Percentiles rank a stretch among this genome's conserved stretches.
phyloP scores from a whole-genome alignment of 441 rosid genomes.

The Flueggea neowawraea region DNA sequence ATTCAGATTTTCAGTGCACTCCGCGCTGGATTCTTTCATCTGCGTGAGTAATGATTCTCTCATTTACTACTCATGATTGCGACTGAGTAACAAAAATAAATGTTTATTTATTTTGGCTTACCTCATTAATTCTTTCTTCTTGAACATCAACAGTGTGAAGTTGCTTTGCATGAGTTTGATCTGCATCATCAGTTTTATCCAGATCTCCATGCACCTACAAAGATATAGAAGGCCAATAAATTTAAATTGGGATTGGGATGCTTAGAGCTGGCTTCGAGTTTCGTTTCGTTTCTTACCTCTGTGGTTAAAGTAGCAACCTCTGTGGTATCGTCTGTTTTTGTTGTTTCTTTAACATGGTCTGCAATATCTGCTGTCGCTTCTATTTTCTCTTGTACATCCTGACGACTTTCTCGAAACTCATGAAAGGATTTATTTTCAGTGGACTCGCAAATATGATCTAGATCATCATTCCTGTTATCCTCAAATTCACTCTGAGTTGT shows the following conservation, averaged over 20 bases:
- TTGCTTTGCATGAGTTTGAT: slow-evolving; percentile 10
- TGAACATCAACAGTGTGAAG: slow-evolving; percentile 5
- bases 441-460: slow-evolving; percentile 16
- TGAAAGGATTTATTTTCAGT: slow-evolving; percentile 10
- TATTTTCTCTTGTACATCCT: slow-evolving; percentile 24
- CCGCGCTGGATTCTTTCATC: slow-evolving; percentile 22
- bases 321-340: slow-evolving; percentile 27
- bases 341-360: slow-evolving; percentile 23
- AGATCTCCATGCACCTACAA: slow-evolving; percentile 30
- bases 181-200: slow-evolving; percentile 24
- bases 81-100: too few relatives aligned
- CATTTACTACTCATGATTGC: too few relatives aligned
- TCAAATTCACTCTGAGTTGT: slow-evolving; percentile 15
- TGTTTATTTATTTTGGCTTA: background rate
- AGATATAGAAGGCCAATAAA: slow-evolving; percentile 3
- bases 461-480: slow-evolving; percentile 14
- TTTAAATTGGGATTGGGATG: background rate
- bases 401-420: slow-evolving; percentile 24
- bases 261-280: background rate
- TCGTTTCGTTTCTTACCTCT: slow-evolving; percentile 44
- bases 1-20: slow-evolving; percentile 11
- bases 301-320: slow-evolving; percentile 26
- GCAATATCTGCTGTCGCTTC: slow-evolving; percentile 18
- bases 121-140: slow-evolving; percentile 23
- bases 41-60: slow-evolving; percentile 14